Percentiles rank a stretch among this genome's conserved stretches.
Conservation (phyloP, 2,329 filamentous ascomycete species). For the Waltergamsia citrina region DNA sequence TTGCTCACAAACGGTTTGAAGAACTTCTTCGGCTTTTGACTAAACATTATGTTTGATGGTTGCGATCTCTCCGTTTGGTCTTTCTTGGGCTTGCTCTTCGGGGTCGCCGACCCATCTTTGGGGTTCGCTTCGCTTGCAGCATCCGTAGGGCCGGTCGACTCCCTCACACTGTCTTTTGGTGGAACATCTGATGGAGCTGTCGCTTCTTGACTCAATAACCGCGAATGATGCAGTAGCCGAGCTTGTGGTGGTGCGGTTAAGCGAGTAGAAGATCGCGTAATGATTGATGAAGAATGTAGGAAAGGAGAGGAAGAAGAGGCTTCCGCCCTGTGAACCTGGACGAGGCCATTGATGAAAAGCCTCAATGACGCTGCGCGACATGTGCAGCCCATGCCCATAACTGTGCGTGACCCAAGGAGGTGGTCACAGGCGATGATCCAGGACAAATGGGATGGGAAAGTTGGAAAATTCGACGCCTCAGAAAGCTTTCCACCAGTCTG, state of each 20-base stretch:
- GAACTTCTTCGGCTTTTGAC: no score
- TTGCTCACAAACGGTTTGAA: no score
- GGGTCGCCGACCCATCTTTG: no score
- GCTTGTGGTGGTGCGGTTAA: neutral
- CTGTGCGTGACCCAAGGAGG: no score
- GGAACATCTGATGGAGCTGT: neutral
- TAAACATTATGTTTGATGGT: no score
- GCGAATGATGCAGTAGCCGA: neutral
- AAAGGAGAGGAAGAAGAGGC: conserved; percentile 1
- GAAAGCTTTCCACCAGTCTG: no score
- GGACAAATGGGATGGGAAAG: no score
- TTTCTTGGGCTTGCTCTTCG: no score
- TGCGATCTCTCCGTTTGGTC: no score
- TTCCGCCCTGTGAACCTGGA: conserved; percentile 25
- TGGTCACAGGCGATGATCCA: no score
- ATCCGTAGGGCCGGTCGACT: neutral
- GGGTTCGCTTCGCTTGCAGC: neutral
- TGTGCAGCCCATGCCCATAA: conserved; percentile 32
- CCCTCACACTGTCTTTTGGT: no score
- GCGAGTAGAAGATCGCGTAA: neutral
- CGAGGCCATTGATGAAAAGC: conserved; percentile 37
- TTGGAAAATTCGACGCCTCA: no score
- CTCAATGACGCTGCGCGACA: conserved; percentile 35
- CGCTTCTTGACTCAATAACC: neutral
- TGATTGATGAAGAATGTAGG: neutral